Evolutionary conservation across 768 basidiomycete genomes (phyloP).

Genomic region (Pleurotus citrinopileatus): DNA sequence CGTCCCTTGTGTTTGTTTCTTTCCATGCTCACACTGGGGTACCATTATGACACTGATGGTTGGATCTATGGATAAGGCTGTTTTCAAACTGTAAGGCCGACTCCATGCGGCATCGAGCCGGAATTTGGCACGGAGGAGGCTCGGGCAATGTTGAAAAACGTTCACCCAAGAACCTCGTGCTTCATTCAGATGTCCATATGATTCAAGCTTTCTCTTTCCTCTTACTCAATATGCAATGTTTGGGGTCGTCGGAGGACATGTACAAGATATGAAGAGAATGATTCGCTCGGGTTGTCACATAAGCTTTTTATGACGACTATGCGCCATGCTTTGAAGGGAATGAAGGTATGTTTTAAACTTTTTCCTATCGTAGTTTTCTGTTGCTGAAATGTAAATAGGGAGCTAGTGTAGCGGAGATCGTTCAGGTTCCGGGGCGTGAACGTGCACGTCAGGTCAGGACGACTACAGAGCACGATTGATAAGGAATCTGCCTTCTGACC

Average conservation of each 20-base stretch:
- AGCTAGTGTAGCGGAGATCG: conserved; percentile 42
- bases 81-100: conserved; percentile 67
- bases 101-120: conserved; percentile 61
- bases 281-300: conserved; percentile 33
- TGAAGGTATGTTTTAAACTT: conserved; percentile 55
- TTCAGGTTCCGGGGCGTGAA: conserved; percentile 39
- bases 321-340: conserved; percentile 76
- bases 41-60: too few relatives aligned
- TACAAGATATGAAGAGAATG: conserved; percentile 38
- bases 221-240: conserved; percentile 9
- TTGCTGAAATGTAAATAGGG: conserved; percentile 26
- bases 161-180: conserved; percentile 39
- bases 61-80: conserved; percentile 62
- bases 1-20: too few relatives aligned
- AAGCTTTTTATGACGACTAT: conserved; percentile 70
- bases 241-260: conserved; percentile 32
- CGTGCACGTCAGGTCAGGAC: conserved; percentile 35
- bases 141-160: conserved; percentile 41
- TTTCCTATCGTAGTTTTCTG: background rate
- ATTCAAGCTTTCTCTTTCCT: conserved; percentile 1
- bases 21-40: too few relatives aligned
- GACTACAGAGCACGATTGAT: too few relatives aligned
- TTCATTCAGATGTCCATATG: too few relatives aligned
- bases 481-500: too few relatives aligned
- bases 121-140: conserved; percentile 56